Evolutionary conservation across 2,329 filamentous ascomycete genomes (phyloP).

Genomic region (Cytospora schulzeri): DNA sequence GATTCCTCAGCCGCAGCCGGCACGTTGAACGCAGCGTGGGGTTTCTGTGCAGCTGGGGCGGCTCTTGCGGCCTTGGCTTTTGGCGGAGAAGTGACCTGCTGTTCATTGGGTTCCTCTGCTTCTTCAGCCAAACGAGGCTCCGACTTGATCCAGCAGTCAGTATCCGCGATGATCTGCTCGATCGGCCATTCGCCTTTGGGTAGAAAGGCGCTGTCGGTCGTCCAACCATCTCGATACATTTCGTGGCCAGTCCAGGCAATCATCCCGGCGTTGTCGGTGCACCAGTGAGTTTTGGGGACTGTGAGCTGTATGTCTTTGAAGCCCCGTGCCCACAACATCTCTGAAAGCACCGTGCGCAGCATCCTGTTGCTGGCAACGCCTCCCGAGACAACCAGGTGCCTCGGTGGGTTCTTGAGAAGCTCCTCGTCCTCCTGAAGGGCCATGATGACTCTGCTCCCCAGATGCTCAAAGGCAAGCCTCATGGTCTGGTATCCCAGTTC

Average conservation of each 20-base stretch:
- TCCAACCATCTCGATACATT: conserved; percentile 82
- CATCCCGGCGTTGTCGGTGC: conserved; percentile 97
- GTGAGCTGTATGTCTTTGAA: conserved; percentile 62
- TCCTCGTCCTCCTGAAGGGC: conserved; percentile 50
- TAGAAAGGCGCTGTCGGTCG: conserved; percentile 60
- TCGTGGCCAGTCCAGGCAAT: conserved; percentile 92
- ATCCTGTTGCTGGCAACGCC: conserved; percentile 88
- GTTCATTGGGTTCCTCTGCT: not conserved
- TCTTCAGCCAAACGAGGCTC: not conserved
- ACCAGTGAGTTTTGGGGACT: conserved; percentile 76
- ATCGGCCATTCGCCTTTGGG: conserved; percentile 74
- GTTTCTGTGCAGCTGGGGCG: not conserved
- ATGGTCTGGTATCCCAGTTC: conserved; percentile 73
- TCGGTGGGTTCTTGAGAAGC: conserved; percentile 38
- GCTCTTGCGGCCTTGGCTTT: not conserved
- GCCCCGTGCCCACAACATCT: conserved; percentile 65
- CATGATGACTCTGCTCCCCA: conserved; percentile 73
- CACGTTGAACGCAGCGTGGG: not conserved
- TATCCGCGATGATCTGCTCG: conserved; percentile 64
- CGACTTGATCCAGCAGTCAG: conserved; percentile 47
- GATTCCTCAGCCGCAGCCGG: not conserved
- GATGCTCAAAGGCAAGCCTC: conserved; percentile 83
- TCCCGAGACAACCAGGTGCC: conserved; percentile 79
- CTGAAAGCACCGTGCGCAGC: conserved; percentile 66
- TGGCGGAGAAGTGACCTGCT: not conserved